A percentile compares a stretch with the other conserved stretches of the same genome.
These are phyloP conservation scores for Neurospora sp. DNA, from an alignment of 495 filamentous ascomycete species.

Conservation along the genomic window DNA sequence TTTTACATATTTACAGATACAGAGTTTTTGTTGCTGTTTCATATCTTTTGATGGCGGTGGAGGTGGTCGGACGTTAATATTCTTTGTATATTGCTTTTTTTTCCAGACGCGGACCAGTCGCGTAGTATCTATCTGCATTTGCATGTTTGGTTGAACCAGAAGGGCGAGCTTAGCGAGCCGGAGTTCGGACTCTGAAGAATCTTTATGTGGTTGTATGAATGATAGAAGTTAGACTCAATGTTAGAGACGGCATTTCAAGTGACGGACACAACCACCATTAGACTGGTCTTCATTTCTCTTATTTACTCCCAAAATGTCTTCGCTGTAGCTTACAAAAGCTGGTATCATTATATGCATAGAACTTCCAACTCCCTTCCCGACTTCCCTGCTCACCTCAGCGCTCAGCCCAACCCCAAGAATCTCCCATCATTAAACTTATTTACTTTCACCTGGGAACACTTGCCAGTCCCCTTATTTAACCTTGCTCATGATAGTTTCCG, in stretches of 20 bases:
- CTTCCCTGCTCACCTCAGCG: too few relatives aligned
- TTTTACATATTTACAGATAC: neutral
- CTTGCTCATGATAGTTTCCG: slow-evolving; percentile 85
- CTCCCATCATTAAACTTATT: neutral
- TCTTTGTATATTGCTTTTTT: neutral
- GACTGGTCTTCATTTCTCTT: neutral
- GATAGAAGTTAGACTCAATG: neutral
- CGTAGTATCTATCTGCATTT: neutral
- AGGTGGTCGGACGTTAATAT: neutral
- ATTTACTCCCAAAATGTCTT: neutral
- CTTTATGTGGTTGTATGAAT: neutral
- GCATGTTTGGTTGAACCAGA: neutral
- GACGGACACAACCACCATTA: neutral
- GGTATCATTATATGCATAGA: neutral
- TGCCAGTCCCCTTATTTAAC: slow-evolving; percentile 48
- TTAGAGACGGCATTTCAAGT: neutral
- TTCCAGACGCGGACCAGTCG: neutral
- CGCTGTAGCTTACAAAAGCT: neutral
- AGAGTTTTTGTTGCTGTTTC: neutral
- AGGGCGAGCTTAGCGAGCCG: neutral
- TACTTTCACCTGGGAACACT: neutral
- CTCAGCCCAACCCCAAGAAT: neutral
- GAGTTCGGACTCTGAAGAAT: neutral
- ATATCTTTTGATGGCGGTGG: neutral
- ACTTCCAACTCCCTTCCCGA: neutral